Conservation (phyloP, 495 filamentous ascomycete genomes). For the Hypoxylon crocopeplum region DNA sequence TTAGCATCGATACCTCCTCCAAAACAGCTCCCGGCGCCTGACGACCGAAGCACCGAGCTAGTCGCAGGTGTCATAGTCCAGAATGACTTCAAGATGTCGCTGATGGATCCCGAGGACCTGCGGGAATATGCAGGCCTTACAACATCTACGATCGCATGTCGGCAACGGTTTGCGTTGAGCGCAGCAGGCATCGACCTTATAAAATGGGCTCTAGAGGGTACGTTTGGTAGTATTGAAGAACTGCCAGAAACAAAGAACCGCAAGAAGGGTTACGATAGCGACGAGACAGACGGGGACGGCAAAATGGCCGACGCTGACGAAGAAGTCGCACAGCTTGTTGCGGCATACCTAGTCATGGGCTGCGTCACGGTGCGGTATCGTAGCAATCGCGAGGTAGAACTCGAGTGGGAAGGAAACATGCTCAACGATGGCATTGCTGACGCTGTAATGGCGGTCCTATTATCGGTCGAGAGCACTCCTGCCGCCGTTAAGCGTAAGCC, state of each 20-base stretch:
- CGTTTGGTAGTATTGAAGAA: slow-evolving; percentile 86
- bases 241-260: slow-evolving; percentile 56
- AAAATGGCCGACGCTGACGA: slow-evolving; percentile 63
- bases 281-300: slow-evolving; percentile 46
- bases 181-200: slow-evolving; percentile 91
- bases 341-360: slow-evolving; percentile 86
- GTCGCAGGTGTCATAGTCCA: slow-evolving; percentile 92
- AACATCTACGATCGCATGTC: slow-evolving; percentile 90
- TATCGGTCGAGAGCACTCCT: slow-evolving; percentile 88
- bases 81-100: slow-evolving; percentile 92
- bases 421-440: slow-evolving; percentile 97
- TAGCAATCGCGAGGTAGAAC: slow-evolving; percentile 75
- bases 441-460: slow-evolving; percentile 87
- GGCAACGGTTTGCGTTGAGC: slow-evolving; percentile 82
- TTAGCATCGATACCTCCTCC: slow-evolving; percentile 82
- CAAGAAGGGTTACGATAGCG: slow-evolving; percentile 16
- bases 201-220: slow-evolving; percentile 91
- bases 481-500: slow-evolving; percentile 89
- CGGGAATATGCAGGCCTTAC: slow-evolving; percentile 94
- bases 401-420: slow-evolving; percentile 98
- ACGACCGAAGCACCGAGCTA: slow-evolving; percentile 55
- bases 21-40: slow-evolving; percentile 31
- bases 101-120: slow-evolving; percentile 96
- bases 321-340: slow-evolving; percentile 58
- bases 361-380: slow-evolving; percentile 79